Evolutionary conservation across 306 rosid species (phyloP).

Genomic region (Casuarina cunninghamiana): DNA sequence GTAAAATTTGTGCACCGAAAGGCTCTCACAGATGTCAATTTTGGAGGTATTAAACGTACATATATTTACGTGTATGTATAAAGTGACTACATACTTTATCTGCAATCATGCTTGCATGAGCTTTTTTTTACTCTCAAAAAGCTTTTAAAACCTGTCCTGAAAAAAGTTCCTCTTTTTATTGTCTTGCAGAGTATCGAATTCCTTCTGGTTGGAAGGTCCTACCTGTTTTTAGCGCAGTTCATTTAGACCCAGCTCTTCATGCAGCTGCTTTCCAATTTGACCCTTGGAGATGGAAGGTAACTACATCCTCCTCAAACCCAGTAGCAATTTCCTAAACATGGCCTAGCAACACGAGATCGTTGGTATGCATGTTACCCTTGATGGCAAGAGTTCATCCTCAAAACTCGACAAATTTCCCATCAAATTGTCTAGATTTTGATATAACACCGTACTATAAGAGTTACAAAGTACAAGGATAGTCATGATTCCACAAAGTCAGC

Average conservation of each 20-base stretch:
- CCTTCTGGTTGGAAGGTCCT: slow-evolving; percentile 45
- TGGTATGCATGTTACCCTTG: no score
- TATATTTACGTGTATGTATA: not conserved
- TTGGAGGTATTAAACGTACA: slow-evolving; percentile 26
- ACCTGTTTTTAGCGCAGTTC: slow-evolving; percentile 38
- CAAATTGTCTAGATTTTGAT: no score
- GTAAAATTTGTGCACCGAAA: slow-evolving; percentile 48
- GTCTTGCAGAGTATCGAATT: slow-evolving; percentile 27
- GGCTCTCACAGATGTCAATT: slow-evolving; percentile 44
- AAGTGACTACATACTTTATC: not conserved
- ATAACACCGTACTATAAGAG: no score
- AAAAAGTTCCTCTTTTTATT: not conserved
- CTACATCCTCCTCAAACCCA: not conserved
- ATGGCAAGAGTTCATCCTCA: no score
- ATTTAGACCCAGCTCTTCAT: slow-evolving; percentile 37
- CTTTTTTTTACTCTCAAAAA: slow-evolving; percentile 10
- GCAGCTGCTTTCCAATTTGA: slow-evolving; percentile 35
- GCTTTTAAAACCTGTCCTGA: not conserved
- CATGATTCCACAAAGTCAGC: no score
- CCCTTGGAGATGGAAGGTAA: slow-evolving; percentile 47
- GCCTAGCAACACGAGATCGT: no score
- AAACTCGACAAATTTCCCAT: no score
- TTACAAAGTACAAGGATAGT: no score
- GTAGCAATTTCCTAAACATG: not conserved
- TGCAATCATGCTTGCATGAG: slow-evolving; percentile 21